phyloP scores from a whole-genome alignment of 345 rosid genomes.

The Excoecaria cochinchinensis region DNA sequence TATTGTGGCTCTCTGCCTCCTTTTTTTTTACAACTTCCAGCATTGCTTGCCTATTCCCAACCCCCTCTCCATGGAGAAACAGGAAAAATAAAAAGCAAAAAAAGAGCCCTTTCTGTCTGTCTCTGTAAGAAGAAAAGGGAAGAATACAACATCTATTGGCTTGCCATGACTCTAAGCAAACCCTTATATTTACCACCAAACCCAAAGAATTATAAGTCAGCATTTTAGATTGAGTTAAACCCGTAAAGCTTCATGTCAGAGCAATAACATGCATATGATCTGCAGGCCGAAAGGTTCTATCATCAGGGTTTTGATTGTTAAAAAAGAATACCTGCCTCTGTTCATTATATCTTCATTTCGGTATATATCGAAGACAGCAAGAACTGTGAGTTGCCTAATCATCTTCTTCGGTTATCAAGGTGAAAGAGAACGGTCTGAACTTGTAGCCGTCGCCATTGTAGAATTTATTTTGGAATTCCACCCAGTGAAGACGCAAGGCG shows the following conservation, averaged over 20 bases:
- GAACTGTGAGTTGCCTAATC: slow-evolving; percentile 37
- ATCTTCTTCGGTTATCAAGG: slow-evolving; percentile 54
- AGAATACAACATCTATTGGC: slow-evolving; percentile 6
- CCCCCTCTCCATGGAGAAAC: neutral
- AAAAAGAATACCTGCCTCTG: slow-evolving; percentile 13
- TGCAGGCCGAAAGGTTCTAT: slow-evolving; percentile 16
- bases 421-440: slow-evolving; percentile 83
- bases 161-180: slow-evolving; percentile 14
- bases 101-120: neutral
- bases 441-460: slow-evolving; percentile 95
- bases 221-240: slow-evolving; percentile 25
- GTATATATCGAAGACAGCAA: slow-evolving; percentile 7
- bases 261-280: slow-evolving; percentile 12
- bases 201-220: slow-evolving; percentile 26
- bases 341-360: neutral
- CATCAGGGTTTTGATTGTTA: slow-evolving; percentile 10
- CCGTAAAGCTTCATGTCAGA: slow-evolving; percentile 18
- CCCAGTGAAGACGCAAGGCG: slow-evolving; percentile 98
- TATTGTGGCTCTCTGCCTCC: slow-evolving; percentile 21
- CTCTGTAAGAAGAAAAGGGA: slow-evolving; percentile 7
- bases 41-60: neutral
- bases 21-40: slow-evolving; percentile 37
- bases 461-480: slow-evolving; percentile 87
- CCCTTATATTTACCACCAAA: slow-evolving; percentile 19
- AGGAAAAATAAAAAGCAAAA: neutral